Conservation (phyloP, 2,329 filamentous ascomycete species). For the Lecanicillium sp. region DNA sequence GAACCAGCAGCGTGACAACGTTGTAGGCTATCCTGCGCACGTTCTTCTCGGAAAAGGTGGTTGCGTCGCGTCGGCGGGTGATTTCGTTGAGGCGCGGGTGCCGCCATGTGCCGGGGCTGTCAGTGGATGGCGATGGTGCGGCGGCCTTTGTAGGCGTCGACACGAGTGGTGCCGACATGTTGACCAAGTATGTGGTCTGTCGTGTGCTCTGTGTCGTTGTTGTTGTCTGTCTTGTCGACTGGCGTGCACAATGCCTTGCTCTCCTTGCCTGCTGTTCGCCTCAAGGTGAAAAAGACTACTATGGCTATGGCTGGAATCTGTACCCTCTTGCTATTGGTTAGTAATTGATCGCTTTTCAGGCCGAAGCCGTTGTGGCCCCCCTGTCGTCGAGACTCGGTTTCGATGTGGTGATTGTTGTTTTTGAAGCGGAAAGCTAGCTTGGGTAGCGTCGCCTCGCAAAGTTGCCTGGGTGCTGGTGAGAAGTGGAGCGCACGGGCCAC, state of each 20-base stretch:
- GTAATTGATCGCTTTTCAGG: constrained; percentile 6
- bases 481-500: too few species aligned
- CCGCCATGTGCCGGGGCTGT: constrained; percentile 75
- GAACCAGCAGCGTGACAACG: constrained; percentile 34
- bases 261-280: too few species aligned
- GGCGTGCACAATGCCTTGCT: background rate
- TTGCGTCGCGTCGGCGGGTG: constrained; percentile 67
- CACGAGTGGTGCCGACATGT: constrained; percentile 23
- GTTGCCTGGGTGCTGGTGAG: background rate
- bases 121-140: constrained; percentile 27
- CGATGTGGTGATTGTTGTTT: constrained; percentile 7
- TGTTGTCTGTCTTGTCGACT: background rate
- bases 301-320: too few species aligned
- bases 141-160: constrained; percentile 34
- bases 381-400: background rate
- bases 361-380: constrained; percentile 6
- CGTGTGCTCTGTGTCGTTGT: background rate
- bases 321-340: constrained; percentile 7
- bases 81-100: constrained; percentile 89
- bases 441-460: constrained; percentile 3
- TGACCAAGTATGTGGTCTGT: constrained; percentile 4
- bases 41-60: constrained; percentile 72
- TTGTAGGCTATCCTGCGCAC: constrained; percentile 65
- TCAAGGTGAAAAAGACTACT: too few species aligned
- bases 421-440: background rate